Evolutionary conservation across 352 stramenopile genomes (phyloP), one percentile per base, ranked within the genome.

Genomic region (Globisporangium lucens): DNA sequence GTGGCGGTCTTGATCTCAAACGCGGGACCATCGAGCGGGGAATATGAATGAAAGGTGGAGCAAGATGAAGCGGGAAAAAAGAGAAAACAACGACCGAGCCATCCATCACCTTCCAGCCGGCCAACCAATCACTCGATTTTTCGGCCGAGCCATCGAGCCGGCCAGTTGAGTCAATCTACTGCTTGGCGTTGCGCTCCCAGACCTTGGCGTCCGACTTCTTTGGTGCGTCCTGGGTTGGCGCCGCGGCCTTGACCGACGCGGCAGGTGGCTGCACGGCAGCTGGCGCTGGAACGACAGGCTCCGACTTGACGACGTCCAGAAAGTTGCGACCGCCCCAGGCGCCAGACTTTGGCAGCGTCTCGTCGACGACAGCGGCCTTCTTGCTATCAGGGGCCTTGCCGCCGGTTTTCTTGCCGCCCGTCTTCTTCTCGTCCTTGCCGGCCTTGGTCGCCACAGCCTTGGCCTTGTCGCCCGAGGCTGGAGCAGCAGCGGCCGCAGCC

Each of bases 281-380:
- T 7, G 53, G 53, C 2, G 29, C 53, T 33, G 29, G 4, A 22
- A 17, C 43, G 22, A 49, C 43, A 22, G 82, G 83, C 56, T 93
- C 83, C 67, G 85, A 78, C 75, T 92, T 95, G 56, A 95, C 87
- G 17, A 95, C 85, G 64, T 95, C 87, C 56, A 91, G 67, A 56
- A 95, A 95, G 71, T 90, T 91, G 43, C 87, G 87, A 35, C 82
- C 85, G 41, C 87, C 87, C 87, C 87, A 95, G 38, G 83, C 87
- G 61, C 87, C 87, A 7, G 85, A 47, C 74, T 88, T 91, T 20
- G 85, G 79, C 57, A 89, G 47, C 35, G 75, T 72, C 56, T 86
- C 78, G 52, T 85, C 80, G 43, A 71, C 74, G 6, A 61, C 66
- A 56, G 65, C 63, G 66, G 60, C 64, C 53, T 68, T 57, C 69